Evolutionary conservation across 768 basidiomycete genomes (phyloP), one percentile per base, ranked within the genome.

Genomic region (Serpula lacrymans): DNA sequence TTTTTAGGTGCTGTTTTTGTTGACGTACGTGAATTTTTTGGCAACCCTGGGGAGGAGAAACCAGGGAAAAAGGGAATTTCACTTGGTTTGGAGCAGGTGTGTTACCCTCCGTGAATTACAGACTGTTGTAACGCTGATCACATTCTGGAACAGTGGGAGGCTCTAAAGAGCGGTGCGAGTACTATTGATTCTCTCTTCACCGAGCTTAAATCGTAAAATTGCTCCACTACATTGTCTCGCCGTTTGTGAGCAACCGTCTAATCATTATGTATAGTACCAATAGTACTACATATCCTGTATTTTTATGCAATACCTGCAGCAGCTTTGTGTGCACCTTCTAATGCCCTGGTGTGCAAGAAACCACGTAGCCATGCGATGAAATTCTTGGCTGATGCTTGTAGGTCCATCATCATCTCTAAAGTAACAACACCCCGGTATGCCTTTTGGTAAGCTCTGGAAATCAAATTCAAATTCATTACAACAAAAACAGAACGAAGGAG

Each of bases 21-120:
- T 18, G 84, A 89, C 52, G 86, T 90, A 39, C 77, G 88, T 28
- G 85, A 90, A 56, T 90, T 73, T 50, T 91, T 84, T 39, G 69
- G 60, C 38, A 56, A 62, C 16, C 64, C 74, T 1, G 60, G 58
- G 0, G 78, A 80, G 5, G 71, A 76, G 48, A 87, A 83, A 46
- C 88, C 88, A 0, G 85, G 86, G 0, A 90, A 88, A 60, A 91
- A 89, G 51, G 88, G 87, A 7, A 84, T 90, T 37, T 74, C 82
- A 0, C 67, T 91, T 20, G 58, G 65, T 11, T 34, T 64, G 3
- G 86, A 88, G 14, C 85, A 87, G 71, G 83, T 83, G 46, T 33
- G 65, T 14, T 45, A 25, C 21, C 7, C 21, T 34, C 16, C 1
- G 8, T 37, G 12, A 14, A 14, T 14, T 23, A 22, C 6, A 30